phyloP scores from a whole-genome alignment of 257 asterid species.

The Linderniella brevidens region DNA sequence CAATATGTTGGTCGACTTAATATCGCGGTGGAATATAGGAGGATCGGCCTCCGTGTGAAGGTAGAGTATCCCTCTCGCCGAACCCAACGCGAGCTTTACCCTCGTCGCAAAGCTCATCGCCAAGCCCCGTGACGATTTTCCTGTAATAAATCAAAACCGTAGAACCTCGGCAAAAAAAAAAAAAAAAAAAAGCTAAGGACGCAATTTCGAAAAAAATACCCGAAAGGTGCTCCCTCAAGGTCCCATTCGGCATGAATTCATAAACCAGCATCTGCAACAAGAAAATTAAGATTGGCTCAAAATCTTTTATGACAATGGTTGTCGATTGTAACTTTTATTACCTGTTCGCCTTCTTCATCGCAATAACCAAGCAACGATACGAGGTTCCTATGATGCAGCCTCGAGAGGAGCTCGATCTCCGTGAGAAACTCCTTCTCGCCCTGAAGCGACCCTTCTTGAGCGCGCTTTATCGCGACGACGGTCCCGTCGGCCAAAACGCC shows the following conservation, averaged over 20 bases:
- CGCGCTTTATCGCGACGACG: slow-evolving; percentile 83
- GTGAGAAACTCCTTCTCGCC: slow-evolving; percentile 95
- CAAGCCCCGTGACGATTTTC: slow-evolving; percentile 56
- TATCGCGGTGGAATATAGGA: slow-evolving; percentile 96
- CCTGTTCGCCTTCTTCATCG: slow-evolving; percentile 98
- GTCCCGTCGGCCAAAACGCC: slow-evolving; percentile 77
- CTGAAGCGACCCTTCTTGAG: slow-evolving; percentile 84
- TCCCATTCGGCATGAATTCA: slow-evolving; percentile 85
- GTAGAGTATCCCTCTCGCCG: slow-evolving; percentile 89
- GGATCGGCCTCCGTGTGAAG: slow-evolving; percentile 96
- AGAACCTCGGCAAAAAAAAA: background rate
- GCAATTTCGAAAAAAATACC: slow-evolving; percentile 21
- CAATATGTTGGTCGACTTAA: slow-evolving; percentile 84
- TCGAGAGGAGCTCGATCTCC: slow-evolving; percentile 72
- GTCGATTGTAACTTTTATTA: slow-evolving; percentile 9
- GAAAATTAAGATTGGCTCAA: slow-evolving; percentile 12
- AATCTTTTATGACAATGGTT: background rate
- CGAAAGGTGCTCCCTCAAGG: slow-evolving; percentile 74
- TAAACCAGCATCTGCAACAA: slow-evolving; percentile 82
- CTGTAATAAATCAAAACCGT: background rate
- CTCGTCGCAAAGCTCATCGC: slow-evolving; percentile 53
- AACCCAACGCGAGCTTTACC: slow-evolving; percentile 55
- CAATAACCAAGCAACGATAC: slow-evolving; percentile 79
- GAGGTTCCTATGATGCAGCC: slow-evolving; percentile 86
- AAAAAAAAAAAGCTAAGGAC: background rate